A percentile compares a stretch with the other conserved stretches of the same genome.
Conservation (phyloP, 352 stramenopile species). For the Globisporangium spiculum region DNA sequence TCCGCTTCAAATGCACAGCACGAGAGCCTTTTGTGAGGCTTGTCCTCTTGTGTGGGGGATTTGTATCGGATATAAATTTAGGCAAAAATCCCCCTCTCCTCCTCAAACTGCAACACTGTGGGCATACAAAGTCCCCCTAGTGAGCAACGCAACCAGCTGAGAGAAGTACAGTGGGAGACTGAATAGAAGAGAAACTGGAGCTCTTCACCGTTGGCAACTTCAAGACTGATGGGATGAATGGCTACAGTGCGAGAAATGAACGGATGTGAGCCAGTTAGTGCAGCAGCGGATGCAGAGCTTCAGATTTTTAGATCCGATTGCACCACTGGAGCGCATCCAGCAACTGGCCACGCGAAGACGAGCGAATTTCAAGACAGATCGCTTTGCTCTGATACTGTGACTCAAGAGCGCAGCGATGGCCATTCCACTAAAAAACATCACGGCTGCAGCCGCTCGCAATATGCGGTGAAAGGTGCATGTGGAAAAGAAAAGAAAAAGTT, state of each 20-base stretch:
- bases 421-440: background rate
- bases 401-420: background rate
- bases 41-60: background rate
- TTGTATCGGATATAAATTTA: background rate
- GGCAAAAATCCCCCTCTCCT: background rate
- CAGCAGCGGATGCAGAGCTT: background rate
- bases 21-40: background rate
- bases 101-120: background rate
- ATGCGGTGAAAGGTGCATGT: background rate
- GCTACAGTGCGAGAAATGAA: background rate
- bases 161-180: background rate
- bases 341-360: background rate
- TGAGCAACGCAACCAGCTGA: background rate
- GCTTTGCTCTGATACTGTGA: background rate
- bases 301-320: background rate
- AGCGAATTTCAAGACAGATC: background rate
- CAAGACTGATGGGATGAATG: background rate
- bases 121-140: background rate
- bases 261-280: background rate
- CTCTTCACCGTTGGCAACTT: background rate
- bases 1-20: slow-evolving; percentile 1
- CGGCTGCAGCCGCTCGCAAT: background rate
- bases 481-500: background rate
- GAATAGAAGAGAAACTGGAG: background rate
- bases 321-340: background rate